These are phyloP conservation scores for Mycosphaerella arachidis DNA, from an alignment of 2,329 filamentous ascomycete genomes.

Conservation along the genomic window DNA sequence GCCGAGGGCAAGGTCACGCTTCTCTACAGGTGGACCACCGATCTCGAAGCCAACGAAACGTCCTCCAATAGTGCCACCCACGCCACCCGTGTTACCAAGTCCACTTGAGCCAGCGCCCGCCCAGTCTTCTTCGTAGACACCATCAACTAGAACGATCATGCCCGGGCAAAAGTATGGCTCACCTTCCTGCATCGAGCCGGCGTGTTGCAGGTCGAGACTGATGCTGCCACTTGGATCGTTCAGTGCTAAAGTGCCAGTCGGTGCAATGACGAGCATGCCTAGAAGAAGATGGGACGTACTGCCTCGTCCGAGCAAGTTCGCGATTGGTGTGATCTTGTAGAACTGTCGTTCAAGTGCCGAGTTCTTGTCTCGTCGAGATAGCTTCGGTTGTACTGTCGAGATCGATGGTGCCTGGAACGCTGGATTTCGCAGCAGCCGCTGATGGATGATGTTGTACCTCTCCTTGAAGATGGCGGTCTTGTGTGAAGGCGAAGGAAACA, in stretches of 20 bases:
- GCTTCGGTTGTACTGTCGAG: constrained; percentile 44
- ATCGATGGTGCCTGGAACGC: constrained; percentile 82
- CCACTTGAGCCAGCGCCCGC: constrained; percentile 57
- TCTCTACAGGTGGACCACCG: constrained; percentile 86
- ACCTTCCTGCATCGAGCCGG: constrained; percentile 69
- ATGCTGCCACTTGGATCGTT: constrained; percentile 88
- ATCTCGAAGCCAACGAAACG: constrained; percentile 87
- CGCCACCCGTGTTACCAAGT: constrained; percentile 66
- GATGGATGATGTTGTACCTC: constrained; percentile 86
- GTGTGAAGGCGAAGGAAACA: constrained; percentile 68
- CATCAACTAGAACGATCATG: constrained; percentile 93
- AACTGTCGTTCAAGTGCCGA: constrained; percentile 59
- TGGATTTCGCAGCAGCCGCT: constrained; percentile 86
- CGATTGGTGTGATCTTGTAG: constrained; percentile 85
- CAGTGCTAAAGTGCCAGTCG: constrained; percentile 75
- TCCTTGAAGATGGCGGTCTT: constrained; percentile 86
- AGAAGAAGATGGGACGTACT: constrained; percentile 82
- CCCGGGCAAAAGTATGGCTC: constrained; percentile 91
- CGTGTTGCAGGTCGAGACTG: constrained; percentile 73
- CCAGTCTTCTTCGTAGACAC: constrained; percentile 93
- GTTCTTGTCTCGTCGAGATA: constrained; percentile 34
- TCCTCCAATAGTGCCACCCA: constrained; percentile 88
- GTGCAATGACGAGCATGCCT: constrained; percentile 73
- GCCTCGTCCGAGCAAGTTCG: constrained; percentile 69
- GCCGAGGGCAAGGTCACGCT: constrained; percentile 72